Conservation (phyloP, 192 early-diverging fungal species). For the Dissophora ornata region DNA sequence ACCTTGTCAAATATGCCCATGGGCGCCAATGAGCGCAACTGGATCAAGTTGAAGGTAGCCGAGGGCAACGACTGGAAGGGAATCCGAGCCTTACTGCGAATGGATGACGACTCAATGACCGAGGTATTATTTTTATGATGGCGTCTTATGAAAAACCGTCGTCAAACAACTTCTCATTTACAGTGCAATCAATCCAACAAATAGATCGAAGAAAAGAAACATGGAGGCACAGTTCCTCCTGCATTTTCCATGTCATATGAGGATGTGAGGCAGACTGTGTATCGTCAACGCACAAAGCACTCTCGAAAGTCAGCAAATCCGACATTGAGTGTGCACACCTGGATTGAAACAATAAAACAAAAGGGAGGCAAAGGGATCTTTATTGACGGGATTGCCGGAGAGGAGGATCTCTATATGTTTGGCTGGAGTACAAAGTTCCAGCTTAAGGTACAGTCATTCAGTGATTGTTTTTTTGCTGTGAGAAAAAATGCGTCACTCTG, state of each 20-base stretch:
- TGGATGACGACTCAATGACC: conserved; percentile 2
- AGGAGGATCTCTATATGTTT: no score
- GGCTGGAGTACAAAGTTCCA: no score
- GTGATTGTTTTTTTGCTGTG: no score
- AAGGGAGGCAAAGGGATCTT: conserved; percentile 1
- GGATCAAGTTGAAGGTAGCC: conserved; percentile 21
- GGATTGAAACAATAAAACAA: not conserved
- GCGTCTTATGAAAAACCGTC: no score
- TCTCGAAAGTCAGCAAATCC: not conserved
- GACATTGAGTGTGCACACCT: not conserved
- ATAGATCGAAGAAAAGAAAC: conserved; percentile 5
- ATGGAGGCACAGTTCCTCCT: not conserved
- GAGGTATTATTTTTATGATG: no score
- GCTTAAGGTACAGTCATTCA: no score
- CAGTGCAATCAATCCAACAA: no score
- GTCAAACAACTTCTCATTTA: no score
- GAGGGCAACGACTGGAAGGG: conserved; percentile 14
- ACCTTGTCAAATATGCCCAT: conserved; percentile 18
- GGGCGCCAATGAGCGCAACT: conserved; percentile 10
- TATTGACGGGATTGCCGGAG: no score
- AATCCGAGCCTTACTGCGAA: conserved; percentile 10
- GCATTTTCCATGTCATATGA: not conserved
- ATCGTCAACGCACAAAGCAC: conserved; percentile 2
- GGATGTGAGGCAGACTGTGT: not conserved
- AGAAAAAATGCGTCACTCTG: no score